phyloP scores from a whole-genome alignment of 2,329 filamentous ascomycete species.

The Diaporthe citriasiana region DNA sequence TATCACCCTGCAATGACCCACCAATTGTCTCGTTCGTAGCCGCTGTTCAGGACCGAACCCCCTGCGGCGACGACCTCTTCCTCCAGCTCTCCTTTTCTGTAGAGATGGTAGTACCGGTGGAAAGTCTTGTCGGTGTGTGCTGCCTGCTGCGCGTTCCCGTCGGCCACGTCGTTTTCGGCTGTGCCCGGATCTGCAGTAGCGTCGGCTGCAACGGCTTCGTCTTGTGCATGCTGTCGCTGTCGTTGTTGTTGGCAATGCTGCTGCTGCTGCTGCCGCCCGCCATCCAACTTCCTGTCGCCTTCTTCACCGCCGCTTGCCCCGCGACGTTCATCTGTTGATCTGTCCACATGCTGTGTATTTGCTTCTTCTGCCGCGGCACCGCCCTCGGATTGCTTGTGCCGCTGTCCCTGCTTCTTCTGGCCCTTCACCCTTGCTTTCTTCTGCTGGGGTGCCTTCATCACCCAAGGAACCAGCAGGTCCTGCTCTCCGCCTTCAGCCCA shows the following conservation, averaged over 20 bases:
- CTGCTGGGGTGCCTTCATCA: conserved; percentile 67
- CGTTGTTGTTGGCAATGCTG: conserved; percentile 21
- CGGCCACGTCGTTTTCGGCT: conserved; percentile 30
- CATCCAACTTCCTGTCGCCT: conserved; percentile 22
- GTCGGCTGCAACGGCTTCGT: conserved; percentile 17
- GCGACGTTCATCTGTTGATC: conserved; percentile 31
- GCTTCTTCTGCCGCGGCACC: conserved; percentile 17
- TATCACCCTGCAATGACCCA: conserved; percentile 78
- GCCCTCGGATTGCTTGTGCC: conserved; percentile 5
- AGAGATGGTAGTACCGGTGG: conserved; percentile 95
- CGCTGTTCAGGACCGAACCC: conserved; percentile 80
- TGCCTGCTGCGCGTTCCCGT: conserved; percentile 34
- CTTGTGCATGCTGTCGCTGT: conserved; percentile 3
- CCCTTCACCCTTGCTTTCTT: conserved; percentile 34
- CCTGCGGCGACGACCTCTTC: conserved; percentile 81
- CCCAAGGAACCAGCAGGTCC: conserved; percentile 97
- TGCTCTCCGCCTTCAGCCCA: conserved; percentile 89
- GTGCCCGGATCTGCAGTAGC: conserved; percentile 34
- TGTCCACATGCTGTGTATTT: conserved; percentile 18
- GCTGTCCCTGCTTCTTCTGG: conserved; percentile 34
- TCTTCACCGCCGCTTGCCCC: conserved; percentile 40
- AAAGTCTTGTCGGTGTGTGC: conserved; percentile 70
- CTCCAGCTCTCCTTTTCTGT: conserved; percentile 88
- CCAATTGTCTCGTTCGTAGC: conserved; percentile 99
- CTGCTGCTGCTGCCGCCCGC: conserved; percentile 20